phyloP scores from a whole-genome alignment of 2,329 filamentous ascomycete genomes.

The Westerdykella sp. region DNA sequence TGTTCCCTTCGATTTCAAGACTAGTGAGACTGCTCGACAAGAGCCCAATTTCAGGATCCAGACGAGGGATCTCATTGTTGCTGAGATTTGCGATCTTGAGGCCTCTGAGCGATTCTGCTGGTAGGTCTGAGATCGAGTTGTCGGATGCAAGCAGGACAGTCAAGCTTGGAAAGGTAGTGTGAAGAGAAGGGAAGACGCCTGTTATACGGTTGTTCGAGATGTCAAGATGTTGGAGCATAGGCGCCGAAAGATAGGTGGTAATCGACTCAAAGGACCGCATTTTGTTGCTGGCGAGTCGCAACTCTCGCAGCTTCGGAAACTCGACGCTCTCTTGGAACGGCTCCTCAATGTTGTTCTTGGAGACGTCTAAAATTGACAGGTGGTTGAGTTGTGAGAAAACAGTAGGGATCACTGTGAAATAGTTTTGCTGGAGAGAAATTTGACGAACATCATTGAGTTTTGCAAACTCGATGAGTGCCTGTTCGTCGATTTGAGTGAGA shows the following conservation, averaged over 20 bases:
- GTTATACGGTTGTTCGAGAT: conserved; percentile 76
- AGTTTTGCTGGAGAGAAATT: conserved; percentile 71
- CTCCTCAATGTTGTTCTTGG: conserved; percentile 65
- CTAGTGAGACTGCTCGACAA: conserved; percentile 60
- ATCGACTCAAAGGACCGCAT: conserved; percentile 62
- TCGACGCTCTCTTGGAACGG: conserved; percentile 46
- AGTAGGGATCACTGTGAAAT: conserved; percentile 61
- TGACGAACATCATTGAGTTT: conserved; percentile 46
- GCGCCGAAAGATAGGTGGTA: conserved; percentile 62
- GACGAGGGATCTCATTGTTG: conserved; percentile 77
- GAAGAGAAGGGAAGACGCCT: conserved; percentile 58
- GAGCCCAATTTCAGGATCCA: conserved; percentile 76
- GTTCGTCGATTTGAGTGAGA: conserved; percentile 36
- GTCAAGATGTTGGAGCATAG: conserved; percentile 69
- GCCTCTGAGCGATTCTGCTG: conserved; percentile 67
- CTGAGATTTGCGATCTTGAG: conserved; percentile 70
- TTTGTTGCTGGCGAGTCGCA: conserved; percentile 69
- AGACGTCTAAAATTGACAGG: conserved; percentile 65
- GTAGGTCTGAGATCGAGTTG: conserved; percentile 69
- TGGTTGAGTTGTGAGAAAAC: conserved; percentile 65
- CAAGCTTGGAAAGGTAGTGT: conserved; percentile 62
- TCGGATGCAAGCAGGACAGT: conserved; percentile 67
- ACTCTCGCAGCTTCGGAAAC: conserved; percentile 67
- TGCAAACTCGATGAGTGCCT: conserved; percentile 38
- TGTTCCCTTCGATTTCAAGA: conserved; percentile 76